phyloP scores from a whole-genome alignment of 2,329 filamentous ascomycete species.

The Microascus cirrosus region DNA sequence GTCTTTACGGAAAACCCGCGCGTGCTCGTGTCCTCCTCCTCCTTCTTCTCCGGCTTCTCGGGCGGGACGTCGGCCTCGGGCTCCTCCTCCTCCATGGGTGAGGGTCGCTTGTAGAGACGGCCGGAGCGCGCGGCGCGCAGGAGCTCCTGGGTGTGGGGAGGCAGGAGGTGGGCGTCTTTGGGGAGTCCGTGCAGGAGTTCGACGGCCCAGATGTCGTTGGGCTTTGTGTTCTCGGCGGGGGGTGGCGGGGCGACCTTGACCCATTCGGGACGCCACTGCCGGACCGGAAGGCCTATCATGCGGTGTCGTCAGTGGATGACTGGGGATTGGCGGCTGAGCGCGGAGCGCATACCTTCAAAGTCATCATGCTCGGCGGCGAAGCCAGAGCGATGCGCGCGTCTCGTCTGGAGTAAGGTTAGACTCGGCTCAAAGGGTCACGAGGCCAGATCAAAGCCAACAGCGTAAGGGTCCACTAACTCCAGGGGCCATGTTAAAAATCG shows the following conservation, averaged over 20 bases:
- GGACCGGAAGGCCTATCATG: constrained; percentile 65
- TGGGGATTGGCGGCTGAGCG: not conserved
- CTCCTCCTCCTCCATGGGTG: constrained; percentile 50
- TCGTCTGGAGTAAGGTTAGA: constrained; percentile 26
- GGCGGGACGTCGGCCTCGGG: constrained; percentile 32
- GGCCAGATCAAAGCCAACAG: not conserved
- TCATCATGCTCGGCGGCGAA: constrained; percentile 51
- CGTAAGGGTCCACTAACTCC: not conserved
- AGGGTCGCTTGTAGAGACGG: constrained; percentile 61
- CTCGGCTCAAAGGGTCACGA: not conserved
- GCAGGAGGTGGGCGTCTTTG: constrained; percentile 67
- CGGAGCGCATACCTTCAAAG: constrained; percentile 38
- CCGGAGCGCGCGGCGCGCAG: constrained; percentile 72
- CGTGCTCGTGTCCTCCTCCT: constrained; percentile 41
- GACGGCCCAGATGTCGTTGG: constrained; percentile 58
- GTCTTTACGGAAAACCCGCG: constrained; percentile 44
- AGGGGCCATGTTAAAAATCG: not conserved
- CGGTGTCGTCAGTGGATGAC: constrained; percentile 16
- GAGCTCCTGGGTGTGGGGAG: constrained; percentile 71
- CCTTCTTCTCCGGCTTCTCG: constrained; percentile 49
- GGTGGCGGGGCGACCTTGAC: constrained; percentile 57
- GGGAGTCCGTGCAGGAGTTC: constrained; percentile 77
- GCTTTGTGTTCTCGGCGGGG: constrained; percentile 50
- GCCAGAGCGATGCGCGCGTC: constrained; percentile 43
- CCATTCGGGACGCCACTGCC: constrained; percentile 73